Percentiles rank a stretch among this genome's conserved stretches.
phyloP scores from a whole-genome alignment of 1,284 basidiomycete species.

The Phaffia rhodozyma region DNA sequence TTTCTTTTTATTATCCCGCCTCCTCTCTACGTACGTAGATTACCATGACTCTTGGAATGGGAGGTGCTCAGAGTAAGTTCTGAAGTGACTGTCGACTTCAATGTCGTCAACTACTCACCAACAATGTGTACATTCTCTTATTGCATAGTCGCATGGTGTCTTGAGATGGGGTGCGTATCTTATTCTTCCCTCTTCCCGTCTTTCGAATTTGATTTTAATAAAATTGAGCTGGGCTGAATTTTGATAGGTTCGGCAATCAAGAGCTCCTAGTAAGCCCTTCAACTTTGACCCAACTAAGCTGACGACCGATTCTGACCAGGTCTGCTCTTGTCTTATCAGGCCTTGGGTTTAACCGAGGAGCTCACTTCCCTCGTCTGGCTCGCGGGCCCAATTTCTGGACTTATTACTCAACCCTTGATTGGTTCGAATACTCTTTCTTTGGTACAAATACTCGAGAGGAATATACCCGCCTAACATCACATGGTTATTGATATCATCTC shows the following conservation, averaged over 20 bases:
- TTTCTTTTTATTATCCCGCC: neutral
- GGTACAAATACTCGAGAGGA: too few relatives aligned
- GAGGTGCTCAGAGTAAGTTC: slow-evolving; percentile 15
- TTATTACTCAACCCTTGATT: slow-evolving; percentile 89
- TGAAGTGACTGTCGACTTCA: too few relatives aligned
- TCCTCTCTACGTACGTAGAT: neutral
- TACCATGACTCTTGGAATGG: slow-evolving; percentile 16
- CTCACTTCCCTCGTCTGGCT: slow-evolving; percentile 92
- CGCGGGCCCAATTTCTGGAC: slow-evolving; percentile 59
- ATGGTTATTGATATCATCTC: neutral
- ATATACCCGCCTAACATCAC: too few relatives aligned
- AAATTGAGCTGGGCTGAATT: neutral
- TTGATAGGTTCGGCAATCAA: slow-evolving; percentile 8
- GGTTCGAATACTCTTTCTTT: slow-evolving; percentile 40
- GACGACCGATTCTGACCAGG: neutral
- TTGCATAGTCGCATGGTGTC: slow-evolving; percentile 13
- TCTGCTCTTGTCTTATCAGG: neutral
- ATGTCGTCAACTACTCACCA: neutral
- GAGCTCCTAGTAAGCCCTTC: slow-evolving; percentile 9
- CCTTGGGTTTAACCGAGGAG: slow-evolving; percentile 78
- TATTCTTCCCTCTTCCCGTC: neutral
- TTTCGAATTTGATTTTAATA: neutral
- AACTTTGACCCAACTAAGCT: too few relatives aligned
- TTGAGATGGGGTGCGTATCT: slow-evolving; percentile 15
- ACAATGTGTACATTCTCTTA: neutral